Base-by-base conservation (phyloP, 2,329 filamentous ascomycete species). In the Pseudocercospora eumusae region DNA sequence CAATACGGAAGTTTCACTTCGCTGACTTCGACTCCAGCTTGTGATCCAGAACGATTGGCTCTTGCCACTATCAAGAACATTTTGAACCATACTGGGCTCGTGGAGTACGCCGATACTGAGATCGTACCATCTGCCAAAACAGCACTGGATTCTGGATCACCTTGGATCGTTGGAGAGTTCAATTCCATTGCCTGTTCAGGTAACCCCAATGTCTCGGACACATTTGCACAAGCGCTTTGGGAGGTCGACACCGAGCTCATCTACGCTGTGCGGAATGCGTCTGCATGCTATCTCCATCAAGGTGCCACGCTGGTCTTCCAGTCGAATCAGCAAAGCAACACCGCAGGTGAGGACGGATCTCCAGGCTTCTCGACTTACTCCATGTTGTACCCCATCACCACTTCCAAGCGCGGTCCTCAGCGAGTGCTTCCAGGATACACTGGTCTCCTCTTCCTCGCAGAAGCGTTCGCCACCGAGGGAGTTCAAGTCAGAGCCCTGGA, bases 161-260 rank as follows among this genome's bases (percentile, higher is more conserved):
- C 62, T 0, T 73, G 71, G 71, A 66, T 73, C 52, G 73, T 78
- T 15, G 77, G 76, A 40, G 77, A 79, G 62, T 77, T 76, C 68
- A 79, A 78, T 69, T 75, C 73, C 4, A 75, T 79, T 53, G 73
- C 76, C 5, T 79, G 77, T 63, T 72, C 70, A n/a, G 77, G 77
- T 7, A 72, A 71, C 25, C 75, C 75, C 0, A 72, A 73, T 59
- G 76, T 79, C n/a, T 75, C 74, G 2, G 77, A 79, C 62, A 77
- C 76, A 0, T 78, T 78, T 57, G 76, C 75, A 0, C 73, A 78
- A 59, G 76, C 77, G 0, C 68, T 79, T 2, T 78, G 77, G 77
- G 73, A 76, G 15, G 70, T 75, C 9, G 75, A 78, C 54, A 75
- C 72, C 0, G 71, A 76, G 42, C 68, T 79, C 15, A 71, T 76